These are phyloP conservation scores for Plasmodium ovale DNA, from an alignment of 169 alveolate genomes.

Conservation along the genomic window DNA sequence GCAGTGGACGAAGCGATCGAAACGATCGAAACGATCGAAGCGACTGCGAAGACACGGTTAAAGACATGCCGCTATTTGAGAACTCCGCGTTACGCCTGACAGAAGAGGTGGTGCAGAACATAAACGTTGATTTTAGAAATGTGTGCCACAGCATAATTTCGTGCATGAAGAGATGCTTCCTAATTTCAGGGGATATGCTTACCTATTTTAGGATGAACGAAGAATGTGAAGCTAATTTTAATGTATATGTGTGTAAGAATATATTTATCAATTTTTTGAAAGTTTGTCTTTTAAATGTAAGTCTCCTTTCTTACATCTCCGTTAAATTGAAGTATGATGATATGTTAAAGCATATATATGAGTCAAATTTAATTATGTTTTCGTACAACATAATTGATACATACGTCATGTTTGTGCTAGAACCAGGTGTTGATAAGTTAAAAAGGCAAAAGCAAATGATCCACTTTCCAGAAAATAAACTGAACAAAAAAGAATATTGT, in stretches of 20 bases:
- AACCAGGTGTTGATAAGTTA: conserved; percentile 26
- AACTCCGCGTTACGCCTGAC: conserved; percentile 38
- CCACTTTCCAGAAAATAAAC: neutral
- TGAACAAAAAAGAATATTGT: conserved; percentile 1
- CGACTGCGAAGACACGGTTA: neutral
- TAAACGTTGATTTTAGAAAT: conserved; percentile 47
- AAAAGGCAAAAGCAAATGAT: conserved; percentile 17
- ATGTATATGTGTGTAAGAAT: conserved; percentile 58
- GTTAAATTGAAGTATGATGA: conserved; percentile 54
- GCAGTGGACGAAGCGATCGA: neutral
- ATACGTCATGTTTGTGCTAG: conserved; percentile 51
- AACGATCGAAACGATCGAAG: neutral
- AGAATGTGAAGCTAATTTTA: conserved; percentile 43
- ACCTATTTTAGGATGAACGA: conserved; percentile 25
- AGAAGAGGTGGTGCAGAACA: conserved; percentile 7
- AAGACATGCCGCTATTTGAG: conserved; percentile 75
- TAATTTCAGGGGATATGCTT: conserved; percentile 26
- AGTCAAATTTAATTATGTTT: conserved; percentile 27
- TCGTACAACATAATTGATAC: conserved; percentile 54
- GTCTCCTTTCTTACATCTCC: conserved; percentile 48
- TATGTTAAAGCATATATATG: conserved; percentile 37
- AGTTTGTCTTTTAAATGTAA: conserved; percentile 27
- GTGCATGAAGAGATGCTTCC: conserved; percentile 48
- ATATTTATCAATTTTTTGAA: conserved; percentile 55
- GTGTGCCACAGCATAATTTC: conserved; percentile 40